Conservation (phyloP, 164 flowering plant genomes). For the Cinnamomum micranthum region DNA sequence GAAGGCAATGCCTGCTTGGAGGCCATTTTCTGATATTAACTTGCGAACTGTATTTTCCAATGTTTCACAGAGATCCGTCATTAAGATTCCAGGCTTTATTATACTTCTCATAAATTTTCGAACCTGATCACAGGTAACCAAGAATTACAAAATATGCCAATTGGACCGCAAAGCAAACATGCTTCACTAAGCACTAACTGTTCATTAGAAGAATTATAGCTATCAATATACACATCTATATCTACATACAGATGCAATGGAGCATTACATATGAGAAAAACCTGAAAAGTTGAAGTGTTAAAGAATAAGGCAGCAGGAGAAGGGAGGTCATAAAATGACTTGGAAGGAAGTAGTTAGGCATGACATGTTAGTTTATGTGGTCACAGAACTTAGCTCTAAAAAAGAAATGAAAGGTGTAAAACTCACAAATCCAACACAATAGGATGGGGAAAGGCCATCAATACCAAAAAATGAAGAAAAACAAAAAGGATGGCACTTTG, state of each 20-base stretch:
- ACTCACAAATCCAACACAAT: too few relatives aligned
- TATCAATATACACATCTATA: not conserved
- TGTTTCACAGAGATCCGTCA: slow-evolving; percentile 92
- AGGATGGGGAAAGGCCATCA: too few relatives aligned
- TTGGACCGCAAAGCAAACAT: not conserved
- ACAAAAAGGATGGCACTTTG: not conserved
- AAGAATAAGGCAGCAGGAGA: too few relatives aligned
- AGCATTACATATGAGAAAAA: too few relatives aligned
- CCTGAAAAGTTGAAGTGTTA: too few relatives aligned
- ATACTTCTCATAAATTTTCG: slow-evolving; percentile 80
- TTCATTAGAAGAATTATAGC: not conserved
- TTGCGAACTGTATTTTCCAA: slow-evolving; percentile 94
- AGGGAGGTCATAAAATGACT: too few relatives aligned
- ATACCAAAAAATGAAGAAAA: not conserved
- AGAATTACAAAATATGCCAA: not conserved
- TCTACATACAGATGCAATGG: too few relatives aligned
- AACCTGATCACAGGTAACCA: slow-evolving; percentile 44
- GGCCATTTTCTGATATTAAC: slow-evolving; percentile 89
- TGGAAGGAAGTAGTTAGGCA: too few relatives aligned
- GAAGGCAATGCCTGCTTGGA: slow-evolving; percentile 98
- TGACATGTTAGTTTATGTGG: too few relatives aligned
- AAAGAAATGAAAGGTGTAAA: too few relatives aligned
- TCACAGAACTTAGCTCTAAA: too few relatives aligned
- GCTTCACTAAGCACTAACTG: not conserved
- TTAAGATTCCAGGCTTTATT: slow-evolving; percentile 86